Evolutionary conservation across 2,329 filamentous ascomycete genomes (phyloP).

Genomic region (Hypoxylon sp.): DNA sequence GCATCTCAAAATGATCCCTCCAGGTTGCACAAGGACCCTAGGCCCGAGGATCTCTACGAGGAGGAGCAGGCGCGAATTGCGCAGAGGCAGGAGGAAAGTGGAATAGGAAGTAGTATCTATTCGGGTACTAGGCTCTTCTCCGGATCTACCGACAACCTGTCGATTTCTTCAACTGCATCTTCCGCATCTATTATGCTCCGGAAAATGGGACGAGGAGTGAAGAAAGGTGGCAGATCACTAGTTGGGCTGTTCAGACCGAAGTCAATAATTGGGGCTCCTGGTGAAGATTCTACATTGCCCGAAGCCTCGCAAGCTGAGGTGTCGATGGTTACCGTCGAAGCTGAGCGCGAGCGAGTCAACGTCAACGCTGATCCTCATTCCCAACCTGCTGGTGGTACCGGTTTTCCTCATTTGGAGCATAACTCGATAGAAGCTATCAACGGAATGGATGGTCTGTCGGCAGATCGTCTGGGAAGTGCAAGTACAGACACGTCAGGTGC

Average conservation of each 20-base stretch:
- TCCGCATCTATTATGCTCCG: constrained; percentile 93
- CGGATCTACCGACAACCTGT: constrained; percentile 93
- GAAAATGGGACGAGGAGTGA: constrained; percentile 99
- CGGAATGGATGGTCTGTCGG: constrained; percentile 50
- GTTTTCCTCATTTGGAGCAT: constrained; percentile 84
- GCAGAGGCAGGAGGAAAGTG: constrained; percentile 88
- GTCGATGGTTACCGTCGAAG: constrained; percentile 95
- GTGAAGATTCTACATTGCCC: constrained; percentile 71
- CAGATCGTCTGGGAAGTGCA: constrained; percentile 64
- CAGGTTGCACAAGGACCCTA: constrained; percentile 73
- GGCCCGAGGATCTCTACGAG: constrained; percentile 72
- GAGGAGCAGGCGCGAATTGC: constrained; percentile 92
- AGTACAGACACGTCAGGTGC: constrained; percentile 68
- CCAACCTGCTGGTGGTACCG: constrained; percentile 75
- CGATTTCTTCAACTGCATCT: constrained; percentile 87
- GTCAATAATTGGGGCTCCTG: constrained; percentile 81
- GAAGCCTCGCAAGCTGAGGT: constrained; percentile 83
- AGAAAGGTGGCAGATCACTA: constrained; percentile 88
- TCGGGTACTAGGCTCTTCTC: constrained; percentile 85
- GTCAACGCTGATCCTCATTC: constrained; percentile 75
- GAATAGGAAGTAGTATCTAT: constrained; percentile 93
- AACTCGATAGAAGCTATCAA: constrained; percentile 77
- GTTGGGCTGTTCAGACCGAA: constrained; percentile 96
- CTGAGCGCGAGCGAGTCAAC: constrained; percentile 84
- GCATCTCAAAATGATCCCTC: constrained; percentile 53